Percentiles rank a stretch among this genome's conserved stretches.
Conservation (phyloP, 2,329 filamentous ascomycete genomes). For the Pseudopithomyces chartarum region DNA sequence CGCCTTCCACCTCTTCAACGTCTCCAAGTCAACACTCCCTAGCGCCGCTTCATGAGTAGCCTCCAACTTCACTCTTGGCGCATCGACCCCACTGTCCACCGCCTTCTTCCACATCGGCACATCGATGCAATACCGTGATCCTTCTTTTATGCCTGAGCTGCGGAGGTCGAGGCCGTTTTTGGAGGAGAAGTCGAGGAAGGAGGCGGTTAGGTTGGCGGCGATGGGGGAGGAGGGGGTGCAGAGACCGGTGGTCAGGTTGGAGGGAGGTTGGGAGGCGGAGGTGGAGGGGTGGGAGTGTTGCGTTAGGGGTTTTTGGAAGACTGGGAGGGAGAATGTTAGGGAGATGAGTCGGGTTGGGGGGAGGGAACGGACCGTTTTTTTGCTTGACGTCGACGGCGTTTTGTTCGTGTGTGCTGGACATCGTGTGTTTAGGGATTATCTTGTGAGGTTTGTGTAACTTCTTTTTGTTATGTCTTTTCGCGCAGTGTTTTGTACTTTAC, state of each 20-base stretch:
- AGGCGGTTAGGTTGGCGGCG: constrained; percentile 60
- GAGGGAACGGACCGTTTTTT: constrained; percentile 26
- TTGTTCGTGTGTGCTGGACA: constrained; percentile 28
- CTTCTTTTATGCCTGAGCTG: constrained; percentile 57
- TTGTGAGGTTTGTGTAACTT: too few relatives aligned
- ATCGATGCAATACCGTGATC: constrained; percentile 65
- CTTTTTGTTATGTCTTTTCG: too few relatives aligned
- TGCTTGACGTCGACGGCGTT: constrained; percentile 31
- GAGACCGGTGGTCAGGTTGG: constrained; percentile 18
- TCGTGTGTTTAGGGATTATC: background rate
- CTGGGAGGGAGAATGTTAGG: constrained; percentile 7
- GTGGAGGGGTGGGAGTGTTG: constrained; percentile 1
- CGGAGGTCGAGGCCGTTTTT: constrained; percentile 63
- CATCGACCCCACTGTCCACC: constrained; percentile 21
- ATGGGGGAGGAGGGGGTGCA: constrained; percentile 44
- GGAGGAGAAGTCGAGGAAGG: constrained; percentile 65
- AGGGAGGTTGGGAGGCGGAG: constrained; percentile 10
- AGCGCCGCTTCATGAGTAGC: constrained; percentile 58
- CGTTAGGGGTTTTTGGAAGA: constrained; percentile 28
- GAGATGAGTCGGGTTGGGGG: background rate
- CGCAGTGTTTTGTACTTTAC: too few relatives aligned
- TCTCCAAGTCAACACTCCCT: constrained; percentile 51
- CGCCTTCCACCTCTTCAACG: constrained; percentile 54
- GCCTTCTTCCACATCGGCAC: constrained; percentile 60
- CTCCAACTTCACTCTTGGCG: constrained; percentile 54